Conservation (phyloP, 805 yeast genomes). For the Candida ovalis region DNA sequence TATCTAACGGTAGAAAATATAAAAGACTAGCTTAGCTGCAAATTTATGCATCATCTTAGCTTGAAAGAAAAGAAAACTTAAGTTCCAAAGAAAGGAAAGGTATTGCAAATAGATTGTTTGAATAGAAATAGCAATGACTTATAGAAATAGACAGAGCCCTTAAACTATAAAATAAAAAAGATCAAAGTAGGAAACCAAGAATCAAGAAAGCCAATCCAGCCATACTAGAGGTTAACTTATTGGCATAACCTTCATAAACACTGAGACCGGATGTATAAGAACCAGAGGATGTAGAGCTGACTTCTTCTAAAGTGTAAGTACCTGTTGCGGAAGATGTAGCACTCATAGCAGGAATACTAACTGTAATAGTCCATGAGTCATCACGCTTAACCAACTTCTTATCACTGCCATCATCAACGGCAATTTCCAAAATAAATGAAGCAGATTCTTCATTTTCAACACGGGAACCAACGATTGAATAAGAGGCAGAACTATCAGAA, state of each 20-base stretch:
- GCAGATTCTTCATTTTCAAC: slow-evolving; percentile 4
- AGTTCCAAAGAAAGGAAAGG: too few relatives aligned
- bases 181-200: neutral
- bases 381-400: slow-evolving; percentile 6
- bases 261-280: neutral
- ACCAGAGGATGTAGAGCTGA: neutral
- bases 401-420: slow-evolving; percentile 2
- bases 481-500: slow-evolving; percentile 2
- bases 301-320: neutral
- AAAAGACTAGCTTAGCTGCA: too few relatives aligned
- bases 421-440: slow-evolving; percentile 5
- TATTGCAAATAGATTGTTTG: too few relatives aligned
- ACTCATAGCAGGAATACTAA: neutral
- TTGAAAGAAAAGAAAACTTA: too few relatives aligned
- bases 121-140: too few relatives aligned
- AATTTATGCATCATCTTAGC: too few relatives aligned
- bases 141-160: too few relatives aligned
- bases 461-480: slow-evolving; percentile 8
- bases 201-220: neutral
- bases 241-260: neutral
- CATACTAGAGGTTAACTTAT: neutral
- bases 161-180: too few relatives aligned
- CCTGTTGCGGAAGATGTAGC: neutral
- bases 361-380: slow-evolving; percentile 4
- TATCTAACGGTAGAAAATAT: too few relatives aligned